Conservation (phyloP, 1,284 basidiomycete species). For the Cutaneotrichosporon spelunceum region DNA sequence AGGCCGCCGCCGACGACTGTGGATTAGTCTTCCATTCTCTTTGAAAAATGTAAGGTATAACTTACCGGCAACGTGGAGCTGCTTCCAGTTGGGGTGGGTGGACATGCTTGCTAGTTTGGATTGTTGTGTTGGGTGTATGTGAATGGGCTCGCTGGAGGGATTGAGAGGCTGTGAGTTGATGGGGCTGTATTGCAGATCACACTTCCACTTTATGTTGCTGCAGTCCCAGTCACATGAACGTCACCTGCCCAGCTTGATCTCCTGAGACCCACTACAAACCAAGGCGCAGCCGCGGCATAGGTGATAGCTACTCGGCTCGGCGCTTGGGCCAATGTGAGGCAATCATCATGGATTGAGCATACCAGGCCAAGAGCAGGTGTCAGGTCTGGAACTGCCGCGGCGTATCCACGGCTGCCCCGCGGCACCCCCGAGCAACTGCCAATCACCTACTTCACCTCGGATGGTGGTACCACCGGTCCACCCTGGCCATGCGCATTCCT, state of each 20-base stretch:
- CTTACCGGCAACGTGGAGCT: slow-evolving; percentile 23
- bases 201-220: slow-evolving; percentile 4
- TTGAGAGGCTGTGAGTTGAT: background rate
- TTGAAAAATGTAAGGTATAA: background rate
- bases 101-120: background rate
- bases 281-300: no score
- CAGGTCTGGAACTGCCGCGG: background rate
- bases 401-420: background rate
- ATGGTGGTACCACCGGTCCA: background rate
- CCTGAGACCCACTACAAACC: no score
- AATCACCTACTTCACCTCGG: no score
- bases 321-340: no score
- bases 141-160: background rate
- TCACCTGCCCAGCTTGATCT: background rate
- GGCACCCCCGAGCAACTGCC: background rate
- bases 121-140: background rate
- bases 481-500: background rate
- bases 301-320: no score
- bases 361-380: no score
- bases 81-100: slow-evolving; percentile 11
- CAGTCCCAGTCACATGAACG: background rate
- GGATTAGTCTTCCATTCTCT: background rate
- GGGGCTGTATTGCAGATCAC: background rate
- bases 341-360: no score
- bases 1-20: slow-evolving; percentile 40